Base-by-base conservation (phyloP, 768 basidiomycete species). In the Boletales sp. region DNA sequence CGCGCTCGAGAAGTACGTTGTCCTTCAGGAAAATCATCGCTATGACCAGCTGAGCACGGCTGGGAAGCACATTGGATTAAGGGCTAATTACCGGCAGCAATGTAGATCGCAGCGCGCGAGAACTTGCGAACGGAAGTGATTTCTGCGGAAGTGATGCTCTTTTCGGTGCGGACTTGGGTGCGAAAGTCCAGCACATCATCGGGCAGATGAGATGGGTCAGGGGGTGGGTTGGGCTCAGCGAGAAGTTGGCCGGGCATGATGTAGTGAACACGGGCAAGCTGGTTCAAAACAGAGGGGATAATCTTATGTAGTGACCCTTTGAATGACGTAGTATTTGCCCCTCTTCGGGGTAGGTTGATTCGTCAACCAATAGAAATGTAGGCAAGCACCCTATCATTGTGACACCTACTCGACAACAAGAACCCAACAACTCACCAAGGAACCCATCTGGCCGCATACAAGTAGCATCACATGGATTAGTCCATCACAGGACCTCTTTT, bases 1-100 rank as follows among this genome's bases (percentile, higher is more conserved):
- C 67, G 31, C 79, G 69, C 51, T 86, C 79, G 30, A 94, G 69
- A 2, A 90, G 75, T 11, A 82, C 78, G 54, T 93, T 87, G 55
- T 78, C 72, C 53, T 79, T 83, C 50, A 95, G 72, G 72, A 90
- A 94, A 54, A 94, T 92, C 87, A 88, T 90, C 1, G 89, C 89
- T 83, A 48, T 38, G 21, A 47, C 36, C 2, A 17, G 18, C 8
- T 57, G 48, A 60, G 29, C 39, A 36, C 37, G 41, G 7, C 18
- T 6, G 17, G 24, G 15, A 32, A 21, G 9, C 34, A 2, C 3
- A 32, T 21, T 7, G 3, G 8, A 10, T 39, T 39, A 45, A 38
- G 46, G 54, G n/a, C 7, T 45, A 57, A 71, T n/a, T 51, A 83
- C 84, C 83, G 31, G 84, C 83, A 45, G 86, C 74, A 43, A 88